Conservation (phyloP, 768 basidiomycete species). For the Trametes coccinea region DNA sequence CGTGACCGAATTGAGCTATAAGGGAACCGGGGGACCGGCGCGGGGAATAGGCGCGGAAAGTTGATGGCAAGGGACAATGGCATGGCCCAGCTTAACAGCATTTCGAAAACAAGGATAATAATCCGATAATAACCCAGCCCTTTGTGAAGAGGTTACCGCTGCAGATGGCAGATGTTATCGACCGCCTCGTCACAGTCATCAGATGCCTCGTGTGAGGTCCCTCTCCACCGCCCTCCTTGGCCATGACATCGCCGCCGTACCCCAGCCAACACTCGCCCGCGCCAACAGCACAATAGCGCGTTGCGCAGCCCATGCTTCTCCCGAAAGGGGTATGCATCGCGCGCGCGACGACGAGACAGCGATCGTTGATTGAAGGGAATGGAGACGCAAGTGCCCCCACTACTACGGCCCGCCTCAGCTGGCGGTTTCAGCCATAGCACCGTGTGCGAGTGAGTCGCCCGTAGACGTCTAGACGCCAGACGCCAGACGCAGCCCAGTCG, state of each 20-base stretch:
- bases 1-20: conserved; percentile 28
- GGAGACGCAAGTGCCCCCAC: background rate
- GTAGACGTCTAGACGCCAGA: too few species aligned
- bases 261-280: background rate
- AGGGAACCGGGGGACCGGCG: conserved; percentile 30
- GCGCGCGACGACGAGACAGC: background rate
- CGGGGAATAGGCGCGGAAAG: conserved; percentile 24
- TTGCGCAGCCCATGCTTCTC: background rate
- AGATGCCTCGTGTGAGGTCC: conserved; percentile 22
- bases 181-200: conserved; percentile 20
- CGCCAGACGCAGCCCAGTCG: background rate
- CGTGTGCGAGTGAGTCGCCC: too few species aligned
- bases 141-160: conserved; percentile 6
- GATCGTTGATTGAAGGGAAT: conserved; percentile 1
- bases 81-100: conserved; percentile 14
- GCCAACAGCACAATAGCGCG: too few species aligned
- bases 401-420: too few species aligned
- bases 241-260: conserved; percentile 15
- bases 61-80: conserved; percentile 26
- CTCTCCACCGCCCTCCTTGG: conserved; percentile 21
- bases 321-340: background rate
- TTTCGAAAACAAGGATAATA: conserved; percentile 16
- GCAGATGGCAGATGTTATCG: conserved; percentile 23
- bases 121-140: conserved; percentile 19
- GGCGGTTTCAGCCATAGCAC: conserved; percentile 4